Conservation (phyloP, 192 early-diverging fungal species). For the Umbelopsis vinacea region DNA sequence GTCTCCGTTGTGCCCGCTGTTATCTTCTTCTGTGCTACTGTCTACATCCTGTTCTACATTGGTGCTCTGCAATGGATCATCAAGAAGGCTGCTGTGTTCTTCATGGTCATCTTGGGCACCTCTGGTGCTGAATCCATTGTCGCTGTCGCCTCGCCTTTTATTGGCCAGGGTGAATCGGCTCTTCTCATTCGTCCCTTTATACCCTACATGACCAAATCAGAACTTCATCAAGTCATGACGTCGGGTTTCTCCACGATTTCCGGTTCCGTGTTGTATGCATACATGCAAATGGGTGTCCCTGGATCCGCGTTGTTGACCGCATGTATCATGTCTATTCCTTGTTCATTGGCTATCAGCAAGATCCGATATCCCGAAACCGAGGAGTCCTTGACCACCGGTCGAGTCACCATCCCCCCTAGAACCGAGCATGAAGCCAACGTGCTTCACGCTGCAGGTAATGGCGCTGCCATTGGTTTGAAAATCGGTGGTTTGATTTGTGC, state of each 20-base stretch:
- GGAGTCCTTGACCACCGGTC: slow-evolving; percentile 76
- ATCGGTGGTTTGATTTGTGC: slow-evolving; percentile 77
- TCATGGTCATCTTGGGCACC: slow-evolving; percentile 70
- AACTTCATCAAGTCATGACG: slow-evolving; percentile 86
- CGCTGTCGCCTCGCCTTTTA: slow-evolving; percentile 83
- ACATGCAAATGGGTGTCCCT: slow-evolving; percentile 71
- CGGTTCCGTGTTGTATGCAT: slow-evolving; percentile 79
- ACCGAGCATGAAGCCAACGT: slow-evolving; percentile 71
- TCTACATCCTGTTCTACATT: slow-evolving; percentile 83
- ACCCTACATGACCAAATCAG: slow-evolving; percentile 80
- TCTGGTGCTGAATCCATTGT: slow-evolving; percentile 86
- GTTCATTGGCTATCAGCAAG: slow-evolving; percentile 83
- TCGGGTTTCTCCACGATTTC: slow-evolving; percentile 92
- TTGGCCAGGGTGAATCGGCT: slow-evolving; percentile 84
- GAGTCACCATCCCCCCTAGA: slow-evolving; percentile 59
- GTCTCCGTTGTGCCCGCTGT: slow-evolving; percentile 80
- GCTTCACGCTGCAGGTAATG: slow-evolving; percentile 82
- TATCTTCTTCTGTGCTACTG: slow-evolving; percentile 87
- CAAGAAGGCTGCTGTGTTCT: slow-evolving; percentile 60
- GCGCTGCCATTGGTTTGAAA: slow-evolving; percentile 80
- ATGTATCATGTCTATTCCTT: slow-evolving; percentile 92
- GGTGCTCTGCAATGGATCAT: slow-evolving; percentile 85
- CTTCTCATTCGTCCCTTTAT: slow-evolving; percentile 83
- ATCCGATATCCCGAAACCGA: slow-evolving; percentile 85
- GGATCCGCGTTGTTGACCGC: slow-evolving; percentile 75